Base-by-base conservation (phyloP, 1,139 yeast genomes). In the Protomyces lactucae-debilis region DNA sequence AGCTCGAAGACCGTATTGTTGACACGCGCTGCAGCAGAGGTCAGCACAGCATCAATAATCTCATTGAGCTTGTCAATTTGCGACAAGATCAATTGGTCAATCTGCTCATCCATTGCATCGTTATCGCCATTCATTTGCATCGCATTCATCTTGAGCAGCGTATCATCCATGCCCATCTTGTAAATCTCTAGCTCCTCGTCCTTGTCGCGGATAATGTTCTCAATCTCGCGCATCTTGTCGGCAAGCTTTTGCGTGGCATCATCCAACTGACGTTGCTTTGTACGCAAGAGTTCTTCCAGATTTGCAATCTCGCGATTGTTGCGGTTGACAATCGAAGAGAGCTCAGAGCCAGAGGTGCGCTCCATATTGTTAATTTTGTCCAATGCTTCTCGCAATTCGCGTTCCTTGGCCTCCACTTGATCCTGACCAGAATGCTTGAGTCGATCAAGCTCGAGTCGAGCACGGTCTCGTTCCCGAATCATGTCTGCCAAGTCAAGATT, bases 381-480 rank as follows among this genome's bases (percentile, higher is more conserved):
- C 66, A 83, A 83, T 65, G 86, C 76, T 67, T 85, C 84, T 67
- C 91, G 80, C 55, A 88, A 74, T 71, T 87, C 87, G 1, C 91
- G 78, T 70, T 85, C 85, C 52, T 88, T 78, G 67, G 78, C 81
- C 70, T 87, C 93, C 69, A 85, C 82, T 70, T 86, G 89, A 69
- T 80, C 85, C 67, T 83, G 86, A 69, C 85, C 86, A 39, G 82
- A 78, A 16, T 88, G 92, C 71, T 82, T 84, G 25, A 83, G 75
- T 70, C 91, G 82, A 70, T 90, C 97, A 63, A 89, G 77, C 67
- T 90, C 97, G 69, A 89, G 80, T 72, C 95, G 82, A 0, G 96
- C 95, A 66, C 96, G 81, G 72, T 91, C 97, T 68, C 97, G 84
- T 73, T 91, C 97, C 68, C 95, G 83, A 67, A 90, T 90, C 71